phyloP scores from a whole-genome alignment of 1,284 basidiomycete genomes.

The Cryptococcus wingfieldii region DNA sequence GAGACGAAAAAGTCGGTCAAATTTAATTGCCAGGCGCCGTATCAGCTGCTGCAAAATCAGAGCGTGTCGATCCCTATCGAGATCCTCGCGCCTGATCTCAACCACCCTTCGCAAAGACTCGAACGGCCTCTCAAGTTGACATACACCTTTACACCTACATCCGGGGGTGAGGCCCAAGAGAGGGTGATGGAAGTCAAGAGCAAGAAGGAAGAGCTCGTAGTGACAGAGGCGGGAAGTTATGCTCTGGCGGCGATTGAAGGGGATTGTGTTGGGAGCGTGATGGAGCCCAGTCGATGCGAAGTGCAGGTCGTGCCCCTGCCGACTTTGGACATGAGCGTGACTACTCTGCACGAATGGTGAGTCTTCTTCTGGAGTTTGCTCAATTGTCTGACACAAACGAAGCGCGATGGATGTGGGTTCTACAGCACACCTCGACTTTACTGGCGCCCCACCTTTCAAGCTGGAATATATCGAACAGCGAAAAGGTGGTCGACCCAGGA shows the following conservation, averaged over 20 bases:
- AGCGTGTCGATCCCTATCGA: conserved; percentile 27
- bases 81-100: conserved; percentile 15
- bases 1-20: conserved; percentile 69
- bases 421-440: conserved; percentile 76
- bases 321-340: conserved; percentile 78
- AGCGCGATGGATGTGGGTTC: conserved; percentile 94
- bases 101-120: conserved; percentile 4
- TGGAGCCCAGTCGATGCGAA: conserved; percentile 71
- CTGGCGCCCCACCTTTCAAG: conserved; percentile 83
- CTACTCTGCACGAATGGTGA: conserved; percentile 85
- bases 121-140: conserved; percentile 16
- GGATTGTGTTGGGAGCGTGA: conserved; percentile 71
- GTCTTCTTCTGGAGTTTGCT: conserved; percentile 10
- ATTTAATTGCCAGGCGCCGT: conserved; percentile 68
- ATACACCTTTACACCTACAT: conserved; percentile 21
- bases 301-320: conserved; percentile 72
- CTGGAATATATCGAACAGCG: conserved; percentile 73
- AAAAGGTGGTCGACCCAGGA: conserved; percentile 61
- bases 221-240: conserved; percentile 76
- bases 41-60: conserved; percentile 61
- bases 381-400: conserved; percentile 11
- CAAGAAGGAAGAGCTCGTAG: conserved; percentile 53
- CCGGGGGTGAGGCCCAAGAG: conserved; percentile 16
- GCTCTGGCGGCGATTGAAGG: conserved; percentile 68
- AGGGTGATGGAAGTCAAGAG: conserved; percentile 53